Conservation (phyloP, 257 asterid genomes). For the Solanum tacnaense region DNA sequence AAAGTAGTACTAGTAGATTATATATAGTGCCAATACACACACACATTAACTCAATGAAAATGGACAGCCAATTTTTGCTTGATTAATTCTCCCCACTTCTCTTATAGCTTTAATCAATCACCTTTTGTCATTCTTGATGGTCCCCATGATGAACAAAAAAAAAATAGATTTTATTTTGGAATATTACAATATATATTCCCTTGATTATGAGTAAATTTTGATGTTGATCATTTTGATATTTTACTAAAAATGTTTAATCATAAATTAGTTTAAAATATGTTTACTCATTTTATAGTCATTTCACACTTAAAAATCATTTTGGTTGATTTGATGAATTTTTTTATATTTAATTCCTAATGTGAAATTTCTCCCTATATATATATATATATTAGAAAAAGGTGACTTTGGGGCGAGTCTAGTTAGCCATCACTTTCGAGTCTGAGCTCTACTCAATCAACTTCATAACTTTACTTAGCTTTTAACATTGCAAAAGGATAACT, state of each 20-base stretch:
- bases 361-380: not conserved
- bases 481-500: not conserved
- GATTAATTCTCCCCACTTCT: not conserved
- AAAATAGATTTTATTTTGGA: not conserved
- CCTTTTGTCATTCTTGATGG: not conserved
- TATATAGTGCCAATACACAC: not conserved
- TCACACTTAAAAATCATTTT: not conserved
- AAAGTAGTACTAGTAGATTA: not conserved
- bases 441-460: not conserved
- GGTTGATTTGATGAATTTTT: not conserved
- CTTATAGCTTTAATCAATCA: not conserved
- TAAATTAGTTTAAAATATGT: not conserved
- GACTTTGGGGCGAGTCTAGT: not conserved
- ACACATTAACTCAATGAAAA: not conserved
- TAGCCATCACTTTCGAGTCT: not conserved
- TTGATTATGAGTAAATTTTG: not conserved
- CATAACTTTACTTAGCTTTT: not conserved
- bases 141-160: not conserved
- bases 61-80: not conserved
- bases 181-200: not conserved
- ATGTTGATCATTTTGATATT: not conserved
- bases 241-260: not conserved
- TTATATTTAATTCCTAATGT: not conserved
- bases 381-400: not conserved
- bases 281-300: not conserved